These are phyloP conservation scores for Pisolithus microcarpus DNA, from an alignment of 768 basidiomycete genomes.

Conservation along the genomic window DNA sequence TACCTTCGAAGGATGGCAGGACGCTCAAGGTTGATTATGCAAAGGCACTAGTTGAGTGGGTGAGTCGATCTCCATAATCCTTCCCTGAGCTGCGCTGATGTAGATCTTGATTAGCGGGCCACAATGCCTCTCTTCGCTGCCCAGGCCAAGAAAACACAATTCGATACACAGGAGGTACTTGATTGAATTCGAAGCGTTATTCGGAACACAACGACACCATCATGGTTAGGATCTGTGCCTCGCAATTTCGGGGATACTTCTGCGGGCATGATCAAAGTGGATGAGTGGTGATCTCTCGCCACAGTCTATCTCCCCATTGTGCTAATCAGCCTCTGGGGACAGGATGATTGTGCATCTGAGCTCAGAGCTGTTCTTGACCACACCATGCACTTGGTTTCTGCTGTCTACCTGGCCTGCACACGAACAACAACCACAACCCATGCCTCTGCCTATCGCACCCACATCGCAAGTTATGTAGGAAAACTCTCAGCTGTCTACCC, in stretches of 20 bases:
- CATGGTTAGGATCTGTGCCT: constrained; percentile 13
- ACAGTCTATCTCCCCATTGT: constrained; percentile 14
- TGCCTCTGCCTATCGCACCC: constrained; percentile 2
- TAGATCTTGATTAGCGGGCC: neutral
- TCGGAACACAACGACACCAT: constrained; percentile 2
- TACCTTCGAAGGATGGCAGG: neutral
- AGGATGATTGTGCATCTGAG: neutral
- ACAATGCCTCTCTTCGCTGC: neutral
- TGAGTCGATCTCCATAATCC: neutral
- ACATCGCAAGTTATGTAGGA: constrained; percentile 13
- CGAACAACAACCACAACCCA: constrained; percentile 7
- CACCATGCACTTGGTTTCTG: constrained; percentile 23
- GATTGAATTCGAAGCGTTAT: constrained; percentile 2
- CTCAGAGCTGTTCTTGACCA: constrained; percentile 15
- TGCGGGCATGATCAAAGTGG: constrained; percentile 13
- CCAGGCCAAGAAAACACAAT: neutral
- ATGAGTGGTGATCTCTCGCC: constrained; percentile 13
- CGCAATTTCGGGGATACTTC: constrained; percentile 11
- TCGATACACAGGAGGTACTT: neutral
- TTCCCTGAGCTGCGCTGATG: no score
- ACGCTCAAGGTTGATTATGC: neutral
- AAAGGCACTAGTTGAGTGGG: neutral
- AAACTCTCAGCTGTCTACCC: constrained; percentile 17
- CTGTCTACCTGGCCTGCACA: constrained; percentile 14
- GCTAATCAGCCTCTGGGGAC: constrained; percentile 15